Percentiles rank a stretch among this genome's conserved stretches.
These are phyloP conservation scores for Acanthochlamys bracteata DNA, from an alignment of 106 monocot species.

Conservation along the genomic window DNA sequence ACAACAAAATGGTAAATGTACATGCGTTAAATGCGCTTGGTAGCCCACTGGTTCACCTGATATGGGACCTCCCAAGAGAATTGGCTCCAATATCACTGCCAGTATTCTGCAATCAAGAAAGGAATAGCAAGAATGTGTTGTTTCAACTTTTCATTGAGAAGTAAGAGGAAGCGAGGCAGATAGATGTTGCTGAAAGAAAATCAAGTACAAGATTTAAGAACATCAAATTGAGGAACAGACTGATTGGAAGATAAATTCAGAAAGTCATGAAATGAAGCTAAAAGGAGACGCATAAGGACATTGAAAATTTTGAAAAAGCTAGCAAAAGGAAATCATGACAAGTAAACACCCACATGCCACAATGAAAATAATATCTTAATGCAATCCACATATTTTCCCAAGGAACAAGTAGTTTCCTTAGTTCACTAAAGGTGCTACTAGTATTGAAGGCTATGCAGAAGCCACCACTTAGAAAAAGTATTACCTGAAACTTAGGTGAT, in stretches of 20 bases:
- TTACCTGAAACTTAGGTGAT: neutral
- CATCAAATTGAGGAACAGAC: neutral
- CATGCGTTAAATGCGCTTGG: neutral
- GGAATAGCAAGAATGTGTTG: neutral
- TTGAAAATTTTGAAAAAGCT: too few relatives aligned
- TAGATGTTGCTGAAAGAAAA: neutral
- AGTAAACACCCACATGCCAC: too few relatives aligned
- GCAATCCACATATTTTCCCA: too few relatives aligned
- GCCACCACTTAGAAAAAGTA: neutral
- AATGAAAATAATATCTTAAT: too few relatives aligned
- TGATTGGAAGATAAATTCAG: too few relatives aligned
- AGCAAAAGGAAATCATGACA: too few relatives aligned
- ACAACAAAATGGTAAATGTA: neutral
- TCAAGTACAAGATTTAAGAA: neutral
- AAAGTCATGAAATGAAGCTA: neutral
- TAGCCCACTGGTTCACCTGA: slow-evolving; percentile 11
- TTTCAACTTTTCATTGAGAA: neutral
- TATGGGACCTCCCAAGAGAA: slow-evolving; percentile 38
- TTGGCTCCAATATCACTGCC: slow-evolving; percentile 26
- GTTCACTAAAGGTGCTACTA: too few relatives aligned
- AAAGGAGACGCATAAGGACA: neutral
- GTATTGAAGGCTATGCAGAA: neutral
- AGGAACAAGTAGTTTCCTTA: too few relatives aligned
- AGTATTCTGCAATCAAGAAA: slow-evolving; percentile 18
- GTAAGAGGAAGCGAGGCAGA: neutral